Evolutionary conservation across 1,284 basidiomycete species (phyloP).

Genomic region (Anthracocystis walkeri): DNA sequence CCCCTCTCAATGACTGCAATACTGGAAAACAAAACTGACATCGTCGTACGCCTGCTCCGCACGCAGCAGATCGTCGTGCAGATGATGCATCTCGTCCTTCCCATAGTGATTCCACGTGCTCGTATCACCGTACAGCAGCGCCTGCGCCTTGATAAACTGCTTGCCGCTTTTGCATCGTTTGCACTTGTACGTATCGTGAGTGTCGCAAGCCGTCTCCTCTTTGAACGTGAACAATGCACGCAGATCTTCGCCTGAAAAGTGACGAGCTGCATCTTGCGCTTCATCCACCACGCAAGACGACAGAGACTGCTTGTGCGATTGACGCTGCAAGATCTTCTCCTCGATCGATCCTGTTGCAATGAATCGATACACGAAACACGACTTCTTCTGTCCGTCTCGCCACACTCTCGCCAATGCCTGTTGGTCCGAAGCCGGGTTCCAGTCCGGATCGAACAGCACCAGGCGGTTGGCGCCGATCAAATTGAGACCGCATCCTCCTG

Average conservation of each 20-base stretch:
- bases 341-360: slow-evolving; percentile 98
- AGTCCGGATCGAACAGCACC: slow-evolving; percentile 97
- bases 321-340: slow-evolving; percentile 95
- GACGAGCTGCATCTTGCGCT: slow-evolving; percentile 92
- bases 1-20: slow-evolving; percentile 62
- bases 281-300: slow-evolving; percentile 98
- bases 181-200: slow-evolving; percentile 85
- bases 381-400: slow-evolving; percentile 99
- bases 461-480: slow-evolving; percentile 96
- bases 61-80: slow-evolving; percentile 94
- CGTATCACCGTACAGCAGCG: slow-evolving; percentile 93
- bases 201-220: slow-evolving; percentile 87
- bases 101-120: slow-evolving; percentile 99
- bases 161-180: slow-evolving; percentile 90
- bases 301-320: slow-evolving; percentile 91
- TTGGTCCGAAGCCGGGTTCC: slow-evolving; percentile 98
- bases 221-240: slow-evolving; percentile 93
- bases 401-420: slow-evolving; percentile 98
- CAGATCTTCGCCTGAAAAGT: slow-evolving; percentile 91
- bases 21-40: slow-evolving; percentile 74
- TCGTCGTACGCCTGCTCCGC: slow-evolving; percentile 87
- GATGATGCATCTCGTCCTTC: slow-evolving; percentile 84
- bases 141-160: slow-evolving; percentile 84
- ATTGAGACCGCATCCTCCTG: slow-evolving; percentile 98
- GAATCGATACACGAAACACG: slow-evolving; percentile 93